Evolutionary conservation across 768 basidiomycete genomes (phyloP).

Genomic region (Russula sp.): DNA sequence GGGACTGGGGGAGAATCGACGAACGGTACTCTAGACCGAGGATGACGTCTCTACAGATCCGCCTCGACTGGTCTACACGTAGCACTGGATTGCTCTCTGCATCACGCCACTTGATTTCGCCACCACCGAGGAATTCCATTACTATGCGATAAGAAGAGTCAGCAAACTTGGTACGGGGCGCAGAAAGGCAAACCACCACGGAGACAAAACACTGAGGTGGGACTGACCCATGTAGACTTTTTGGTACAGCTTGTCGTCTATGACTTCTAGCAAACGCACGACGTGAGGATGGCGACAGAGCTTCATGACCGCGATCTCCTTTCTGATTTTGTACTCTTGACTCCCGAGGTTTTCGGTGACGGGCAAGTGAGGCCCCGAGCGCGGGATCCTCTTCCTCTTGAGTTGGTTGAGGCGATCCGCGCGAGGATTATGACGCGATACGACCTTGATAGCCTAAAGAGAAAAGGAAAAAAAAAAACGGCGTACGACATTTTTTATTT

Average conservation of each 20-base stretch:
- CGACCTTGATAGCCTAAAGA: slow-evolving; percentile 69
- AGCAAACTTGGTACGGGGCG: neutral
- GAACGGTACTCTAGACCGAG: slow-evolving; percentile 91
- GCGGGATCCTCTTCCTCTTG: slow-evolving; percentile 36
- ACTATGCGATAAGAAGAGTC: slow-evolving; percentile 44
- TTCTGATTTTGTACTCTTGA: slow-evolving; percentile 76
- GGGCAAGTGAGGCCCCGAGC: slow-evolving; percentile 41
- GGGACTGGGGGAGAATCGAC: slow-evolving; percentile 30
- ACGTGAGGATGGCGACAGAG: slow-evolving; percentile 87
- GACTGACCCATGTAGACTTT: slow-evolving; percentile 90
- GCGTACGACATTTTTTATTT: neutral
- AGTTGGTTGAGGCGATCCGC: slow-evolving; percentile 51
- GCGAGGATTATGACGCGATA: slow-evolving; percentile 64
- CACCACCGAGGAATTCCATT: slow-evolving; percentile 93
- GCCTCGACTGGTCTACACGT: slow-evolving; percentile 72
- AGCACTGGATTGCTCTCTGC: slow-evolving; percentile 61
- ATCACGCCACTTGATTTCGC: slow-evolving; percentile 88
- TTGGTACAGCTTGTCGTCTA: slow-evolving; percentile 82
- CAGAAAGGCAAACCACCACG: neutral
- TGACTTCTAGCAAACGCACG: slow-evolving; percentile 86
- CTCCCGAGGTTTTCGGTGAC: slow-evolving; percentile 63
- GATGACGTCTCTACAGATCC: slow-evolving; percentile 88
- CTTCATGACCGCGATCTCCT: slow-evolving; percentile 99
- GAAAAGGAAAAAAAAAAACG: neutral
- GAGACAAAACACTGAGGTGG: slow-evolving; percentile 1